Evolutionary conservation across 2,329 filamentous ascomycete species (phyloP), one percentile per base, ranked within the genome.

Genomic region (Ophiostoma sp.): DNA sequence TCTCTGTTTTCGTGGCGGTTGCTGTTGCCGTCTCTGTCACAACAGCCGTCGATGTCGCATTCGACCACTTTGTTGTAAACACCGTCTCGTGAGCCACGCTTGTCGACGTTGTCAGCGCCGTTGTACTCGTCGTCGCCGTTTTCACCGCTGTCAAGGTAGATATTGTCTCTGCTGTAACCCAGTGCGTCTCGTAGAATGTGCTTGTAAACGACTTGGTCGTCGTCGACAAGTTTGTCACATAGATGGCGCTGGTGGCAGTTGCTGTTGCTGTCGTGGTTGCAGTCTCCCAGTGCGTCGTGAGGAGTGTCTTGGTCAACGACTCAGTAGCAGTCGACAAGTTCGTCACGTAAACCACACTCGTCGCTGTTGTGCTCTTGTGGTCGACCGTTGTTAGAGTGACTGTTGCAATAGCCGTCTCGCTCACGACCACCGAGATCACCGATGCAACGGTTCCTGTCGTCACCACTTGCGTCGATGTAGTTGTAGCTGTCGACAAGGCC

Each of bases 361-460:
- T 69, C 9, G 52, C 33, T 5, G 71, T 72, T 7, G 66, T 33
- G 71, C 39, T 72, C 17, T 22, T 33, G 71, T 28, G 25, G 36
- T 66, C 66, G 3, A 59, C 31, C 0, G 72, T 17, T 9, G 66
- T 72, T 4, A 66, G 1, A 0, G 71, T 73, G 42, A 55, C 52
- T 45, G 72, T 73, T 8, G 52, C 45, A 28, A 70, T 48, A 11
- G 72, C 72, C 5, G 72, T 73, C 66, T 73, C 42, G 57, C 31
- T 73, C 19, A 73, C 57, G 15, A 73, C 66, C 1, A 73, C 66
- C 1, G 66, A 70, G 2, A 70, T n/a, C 0, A 73, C 6, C 2
- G 72, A 73, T 8, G 42, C 31, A 6, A 66, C 31, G 7, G 66
- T 73, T 3, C 45, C 66, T 0, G 66, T 69, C 31, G 72, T 73